Base-by-base conservation (phyloP, 2,329 filamentous ascomycete genomes). In the Curvularia sp. region DNA sequence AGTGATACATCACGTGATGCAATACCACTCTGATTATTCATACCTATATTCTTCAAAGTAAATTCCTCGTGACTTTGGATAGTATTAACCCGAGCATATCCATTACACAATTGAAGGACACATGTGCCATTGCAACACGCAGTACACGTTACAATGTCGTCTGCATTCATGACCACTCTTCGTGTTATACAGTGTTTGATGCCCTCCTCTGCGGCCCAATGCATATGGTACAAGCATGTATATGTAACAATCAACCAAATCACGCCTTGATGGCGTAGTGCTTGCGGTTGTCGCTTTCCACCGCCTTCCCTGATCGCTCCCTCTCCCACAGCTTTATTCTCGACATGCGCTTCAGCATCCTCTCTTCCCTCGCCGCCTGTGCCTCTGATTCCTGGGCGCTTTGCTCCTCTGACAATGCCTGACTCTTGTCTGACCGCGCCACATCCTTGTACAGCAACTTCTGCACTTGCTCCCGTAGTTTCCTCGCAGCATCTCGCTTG, bases 341-440 rank as follows among this genome's bases (percentile, higher is more conserved):
- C 46, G 78, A 77, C 70, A 77, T 73, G 63, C 77, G 76, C 55
- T 64, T 55, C 39, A 79, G 76, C 56, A 63, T 56, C 35, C 79
- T 46, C 24, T 60, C 52, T 20, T 61, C 61, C 28, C 53, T 49
- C 49, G 43, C 53, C 39, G 48, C n/a, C 38, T 57, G 30, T 38
- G 43, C 49, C 33, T 47, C 38, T 30, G 28, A 53, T 43, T 59
- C 55, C 52, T 44, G 22, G 51, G 50, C 55, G 59, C 61, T 39
- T 9, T 18, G 56, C 52, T 58, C 41, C 39, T 39, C 50, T 49
- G 28, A 33, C 26, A 43, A 49, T 57, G 13, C 38, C 46, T 30
- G 15, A n/a, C 5, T 15, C 55, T 50, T 30, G n/a, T 44, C 55
- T 38, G 52, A 52, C 41, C 38, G 33, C 12, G 48, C 51, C 39